Base-by-base conservation (phyloP, 1,284 basidiomycete species). In the Xerocomus minutiporus region DNA sequence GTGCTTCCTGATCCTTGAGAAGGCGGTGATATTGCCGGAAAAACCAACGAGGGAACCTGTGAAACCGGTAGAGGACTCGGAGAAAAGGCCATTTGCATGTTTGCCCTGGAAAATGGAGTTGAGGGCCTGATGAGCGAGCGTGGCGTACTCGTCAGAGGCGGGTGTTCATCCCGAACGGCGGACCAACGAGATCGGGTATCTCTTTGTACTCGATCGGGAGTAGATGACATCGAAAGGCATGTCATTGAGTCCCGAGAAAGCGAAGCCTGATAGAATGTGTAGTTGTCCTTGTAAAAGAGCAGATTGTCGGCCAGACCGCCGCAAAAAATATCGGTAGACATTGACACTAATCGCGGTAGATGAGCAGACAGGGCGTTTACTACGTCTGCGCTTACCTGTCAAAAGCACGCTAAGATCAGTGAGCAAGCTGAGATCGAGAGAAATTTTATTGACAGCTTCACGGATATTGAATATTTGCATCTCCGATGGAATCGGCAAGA, bases 31-130 rank as follows among this genome's bases (percentile, higher is more conserved):
- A 71, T 57, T 13, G 56, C 59, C 8, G 63, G 61, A 28, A 31
- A 58, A 3, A 55, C 29, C 44, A 64, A 41, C 36, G 55, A 55
- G 12, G 61, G 59, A 6, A 49, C 49, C 31, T 57, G 57, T 0
- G 64, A 59, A 8, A 58, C 23, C 5, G 54, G 48, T n/a, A 71
- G 48, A n/a, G 65, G 65, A 46, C 62, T 69, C 31, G 67, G 68
- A 3, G 69, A 69, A 35, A 68, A 57, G 28, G 56, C 41, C 48
- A 51, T 48, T 42, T 57, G 54, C 15, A 45, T 46, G 40, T 56
- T 57, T 17, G 35, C n/a, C 28, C 15, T 31, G 4, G 52, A 44
- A 36, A 49, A 54, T 15, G 63, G 57, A 32, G 65, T 55, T 5
- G 58, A 56, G 2, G 55, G 53, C 4, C 47, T 20, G 28, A 57